Percentiles rank a stretch among this genome's conserved stretches.
phyloP scores from a whole-genome alignment of 225 moss, liverwort and hornwort genomes.

The Bryoerythrophyllum caledonicum region DNA sequence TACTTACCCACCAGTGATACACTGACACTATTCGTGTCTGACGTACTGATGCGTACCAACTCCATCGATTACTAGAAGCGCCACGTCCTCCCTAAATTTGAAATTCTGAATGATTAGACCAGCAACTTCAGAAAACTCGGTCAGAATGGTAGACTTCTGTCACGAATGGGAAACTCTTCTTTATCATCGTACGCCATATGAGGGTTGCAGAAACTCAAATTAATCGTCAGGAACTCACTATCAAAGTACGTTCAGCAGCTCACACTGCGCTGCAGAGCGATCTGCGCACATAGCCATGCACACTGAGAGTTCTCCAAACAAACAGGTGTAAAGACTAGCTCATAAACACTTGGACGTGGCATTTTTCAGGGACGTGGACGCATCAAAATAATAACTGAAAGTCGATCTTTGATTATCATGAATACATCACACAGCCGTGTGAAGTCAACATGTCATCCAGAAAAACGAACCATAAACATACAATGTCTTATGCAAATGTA shows the following conservation, averaged over 20 bases:
- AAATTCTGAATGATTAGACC: conserved; percentile 14
- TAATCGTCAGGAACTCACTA: background rate
- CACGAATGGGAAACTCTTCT: background rate
- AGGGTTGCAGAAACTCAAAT: background rate
- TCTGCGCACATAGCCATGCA: conserved; percentile 15
- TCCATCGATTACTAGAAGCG: background rate
- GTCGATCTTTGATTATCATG: conserved; percentile 34
- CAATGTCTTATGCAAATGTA: conserved; percentile 60
- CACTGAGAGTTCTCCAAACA: conserved; percentile 12
- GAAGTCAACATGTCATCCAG: conserved; percentile 40
- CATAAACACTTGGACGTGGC: background rate
- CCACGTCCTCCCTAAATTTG: conserved; percentile 15
- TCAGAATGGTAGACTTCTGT: background rate
- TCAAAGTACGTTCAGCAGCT: background rate
- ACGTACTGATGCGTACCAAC: conserved; percentile 6
- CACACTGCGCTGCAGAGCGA: background rate
- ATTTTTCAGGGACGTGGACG: conserved; percentile 14
- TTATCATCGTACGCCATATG: background rate
- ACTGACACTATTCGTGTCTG: conserved; percentile 17
- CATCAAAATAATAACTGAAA: conserved; percentile 12
- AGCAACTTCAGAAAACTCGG: background rate
- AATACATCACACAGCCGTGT: conserved; percentile 38
- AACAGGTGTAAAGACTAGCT: background rate
- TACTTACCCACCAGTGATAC: conserved; percentile 18
- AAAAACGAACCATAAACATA: conserved; percentile 51